Percentiles rank a stretch among this genome's conserved stretches.
Evolutionary conservation across 169 alveolate genomes (phyloP).

Genomic region (Eimeria acervulina): DNA sequence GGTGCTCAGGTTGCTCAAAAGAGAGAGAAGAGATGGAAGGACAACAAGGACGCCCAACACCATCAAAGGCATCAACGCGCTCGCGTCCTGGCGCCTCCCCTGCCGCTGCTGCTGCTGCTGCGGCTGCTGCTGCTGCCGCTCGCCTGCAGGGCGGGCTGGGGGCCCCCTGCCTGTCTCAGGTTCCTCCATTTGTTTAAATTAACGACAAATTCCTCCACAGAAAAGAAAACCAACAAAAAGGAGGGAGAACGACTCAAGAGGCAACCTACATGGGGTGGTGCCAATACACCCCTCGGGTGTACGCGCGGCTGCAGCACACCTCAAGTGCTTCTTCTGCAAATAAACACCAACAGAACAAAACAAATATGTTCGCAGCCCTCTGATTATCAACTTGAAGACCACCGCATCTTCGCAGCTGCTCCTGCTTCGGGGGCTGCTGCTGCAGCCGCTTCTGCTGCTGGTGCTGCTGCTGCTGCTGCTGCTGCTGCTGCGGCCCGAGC

Average conservation of each 20-base stretch:
- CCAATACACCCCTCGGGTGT: not conserved
- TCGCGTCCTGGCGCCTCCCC: not conserved
- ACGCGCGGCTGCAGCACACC: not conserved
- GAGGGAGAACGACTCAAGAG: not conserved
- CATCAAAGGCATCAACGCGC: not conserved
- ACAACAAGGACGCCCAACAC: conserved; percentile 6
- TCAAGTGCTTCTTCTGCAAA: too few species aligned
- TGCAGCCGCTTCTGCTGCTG: conserved; percentile 23
- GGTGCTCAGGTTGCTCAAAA: not conserved
- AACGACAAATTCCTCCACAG: not conserved
- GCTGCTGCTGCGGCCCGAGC: conserved; percentile 47
- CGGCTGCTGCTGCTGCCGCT: conserved; percentile 46
- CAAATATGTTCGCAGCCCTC: too few species aligned
- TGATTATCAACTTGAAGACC: not conserved
- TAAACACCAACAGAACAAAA: too few species aligned
- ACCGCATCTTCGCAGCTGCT: not conserved
- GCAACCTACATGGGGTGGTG: not conserved
- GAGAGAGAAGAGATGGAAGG: not conserved
- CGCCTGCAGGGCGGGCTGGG: not conserved
- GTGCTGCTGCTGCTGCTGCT: conserved; percentile 33
- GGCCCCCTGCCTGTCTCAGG: not conserved
- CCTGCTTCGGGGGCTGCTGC: not conserved
- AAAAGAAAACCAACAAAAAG: not conserved
- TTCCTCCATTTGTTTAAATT: not conserved
- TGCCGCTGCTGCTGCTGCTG: conserved; percentile 50